phyloP scores from a whole-genome alignment of 192 early-diverging fungal species.

The Chytriomyces sp. region DNA sequence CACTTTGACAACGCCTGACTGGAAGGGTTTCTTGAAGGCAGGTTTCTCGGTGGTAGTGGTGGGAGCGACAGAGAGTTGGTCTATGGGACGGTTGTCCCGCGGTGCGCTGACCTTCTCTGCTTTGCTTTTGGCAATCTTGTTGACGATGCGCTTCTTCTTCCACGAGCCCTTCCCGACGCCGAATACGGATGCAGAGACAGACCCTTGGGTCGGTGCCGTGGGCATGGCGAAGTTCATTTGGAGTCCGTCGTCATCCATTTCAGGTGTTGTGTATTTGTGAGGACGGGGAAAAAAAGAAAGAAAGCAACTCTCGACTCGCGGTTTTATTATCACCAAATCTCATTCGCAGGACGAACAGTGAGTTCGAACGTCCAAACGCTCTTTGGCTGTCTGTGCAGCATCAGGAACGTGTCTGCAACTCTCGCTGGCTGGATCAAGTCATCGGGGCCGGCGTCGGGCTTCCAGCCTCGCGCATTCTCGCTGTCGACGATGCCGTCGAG shows the following conservation, averaged over 20 bases:
- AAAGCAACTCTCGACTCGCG: too few relatives aligned
- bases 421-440: conserved; percentile 26
- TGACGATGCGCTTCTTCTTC: conserved; percentile 56
- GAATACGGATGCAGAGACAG: conserved; percentile 22
- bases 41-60: neutral
- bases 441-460: conserved; percentile 30
- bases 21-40: neutral
- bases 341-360: conserved; percentile 32
- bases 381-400: conserved; percentile 40
- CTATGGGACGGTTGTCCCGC: conserved; percentile 13
- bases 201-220: neutral
- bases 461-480: conserved; percentile 21
- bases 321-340: conserved; percentile 31
- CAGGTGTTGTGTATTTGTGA: too few relatives aligned
- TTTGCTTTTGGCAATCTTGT: conserved; percentile 43
- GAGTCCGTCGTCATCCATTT: conserved; percentile 74
- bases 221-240: conserved; percentile 68
- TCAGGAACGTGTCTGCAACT: conserved; percentile 34
- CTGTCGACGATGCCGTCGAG: conserved; percentile 43
- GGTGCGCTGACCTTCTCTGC: conserved; percentile 1
- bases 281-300: too few relatives aligned
- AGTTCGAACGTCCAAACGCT: conserved; percentile 45
- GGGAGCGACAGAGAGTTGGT: neutral
- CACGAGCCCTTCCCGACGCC: conserved; percentile 27
- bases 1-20: neutral